A percentile compares a stretch with the other conserved stretches of the same genome.
Evolutionary conservation across 805 yeast species (phyloP).

Genomic region (Cyberlindnera mycetangii): DNA sequence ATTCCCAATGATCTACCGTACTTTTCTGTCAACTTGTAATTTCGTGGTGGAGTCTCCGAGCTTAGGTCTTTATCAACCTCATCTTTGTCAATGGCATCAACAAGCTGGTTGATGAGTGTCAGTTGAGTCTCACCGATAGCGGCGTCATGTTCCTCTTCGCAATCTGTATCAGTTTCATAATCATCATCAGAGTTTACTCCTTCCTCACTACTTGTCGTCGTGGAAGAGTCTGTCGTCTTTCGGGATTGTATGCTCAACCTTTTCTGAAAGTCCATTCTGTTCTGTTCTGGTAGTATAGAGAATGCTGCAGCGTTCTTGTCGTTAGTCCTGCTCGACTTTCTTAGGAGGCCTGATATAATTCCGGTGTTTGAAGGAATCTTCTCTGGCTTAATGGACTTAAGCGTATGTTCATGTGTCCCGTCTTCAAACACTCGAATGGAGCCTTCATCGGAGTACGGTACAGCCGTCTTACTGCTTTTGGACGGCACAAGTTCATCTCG

Average conservation of each 20-base stretch:
- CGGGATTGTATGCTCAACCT: slow-evolving; percentile 29
- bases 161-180: slow-evolving; percentile 8
- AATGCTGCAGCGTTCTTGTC: slow-evolving; percentile 25
- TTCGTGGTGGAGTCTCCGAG: slow-evolving; percentile 17
- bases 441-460: slow-evolving; percentile 13
- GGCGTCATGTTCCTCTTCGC: slow-evolving; percentile 22
- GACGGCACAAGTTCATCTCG: too few relatives aligned
- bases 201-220: slow-evolving; percentile 14
- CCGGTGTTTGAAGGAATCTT: slow-evolving; percentile 22
- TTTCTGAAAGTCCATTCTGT: slow-evolving; percentile 28
- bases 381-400: slow-evolving; percentile 24
- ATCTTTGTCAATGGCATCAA: slow-evolving; percentile 43
- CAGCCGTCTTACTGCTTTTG: not conserved
- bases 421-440: slow-evolving; percentile 21
- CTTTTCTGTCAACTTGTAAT: slow-evolving; percentile 38
- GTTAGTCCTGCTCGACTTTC: slow-evolving; percentile 15
- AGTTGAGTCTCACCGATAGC: slow-evolving; percentile 52
- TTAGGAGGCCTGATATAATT: slow-evolving; percentile 25
- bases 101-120: slow-evolving; percentile 44
- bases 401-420: slow-evolving; percentile 26
- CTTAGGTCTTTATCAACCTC: slow-evolving; percentile 9
- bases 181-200: slow-evolving; percentile 8
- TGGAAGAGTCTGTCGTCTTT: slow-evolving; percentile 21
- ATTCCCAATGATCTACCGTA: slow-evolving; percentile 52
- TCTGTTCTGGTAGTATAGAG: slow-evolving; percentile 29